Percentiles rank a stretch among this genome's conserved stretches.
Evolutionary conservation across 176 grass and related monocot genomes (phyloP).

Genomic region (Oryza officinalis): DNA sequence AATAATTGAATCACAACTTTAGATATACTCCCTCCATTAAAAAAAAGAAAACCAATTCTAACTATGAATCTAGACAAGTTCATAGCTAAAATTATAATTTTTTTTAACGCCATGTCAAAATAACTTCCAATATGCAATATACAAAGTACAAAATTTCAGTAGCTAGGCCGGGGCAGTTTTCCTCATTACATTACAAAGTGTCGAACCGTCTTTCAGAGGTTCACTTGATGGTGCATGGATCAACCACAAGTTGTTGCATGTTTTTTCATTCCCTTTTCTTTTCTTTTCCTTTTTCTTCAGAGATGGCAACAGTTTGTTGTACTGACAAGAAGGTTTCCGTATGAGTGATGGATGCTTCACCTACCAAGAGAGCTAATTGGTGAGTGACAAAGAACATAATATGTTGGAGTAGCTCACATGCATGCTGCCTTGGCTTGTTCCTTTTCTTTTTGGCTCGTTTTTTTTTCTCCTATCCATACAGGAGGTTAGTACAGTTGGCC

Average conservation of each 20-base stretch:
- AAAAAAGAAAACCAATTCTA: too few relatives aligned
- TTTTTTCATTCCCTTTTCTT: not conserved
- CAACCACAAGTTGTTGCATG: not conserved
- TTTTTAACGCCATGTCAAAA: not conserved
- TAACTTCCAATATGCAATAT: not conserved
- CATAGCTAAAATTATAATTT: too few relatives aligned
- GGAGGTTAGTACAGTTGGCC: conserved; percentile 16
- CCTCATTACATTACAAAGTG: not conserved
- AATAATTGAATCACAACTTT: not conserved
- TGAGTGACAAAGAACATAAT: not conserved
- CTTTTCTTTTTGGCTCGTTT: conserved; percentile 20
- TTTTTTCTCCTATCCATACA: conserved; percentile 10
- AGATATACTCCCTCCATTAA: not conserved
- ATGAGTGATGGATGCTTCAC: conserved; percentile 15
- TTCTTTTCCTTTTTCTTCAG: not conserved
- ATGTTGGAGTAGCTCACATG: conserved; percentile 26
- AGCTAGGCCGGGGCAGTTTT: not conserved
- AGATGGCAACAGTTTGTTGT: not conserved
- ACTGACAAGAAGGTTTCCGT: not conserved
- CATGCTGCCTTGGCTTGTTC: conserved; percentile 1
- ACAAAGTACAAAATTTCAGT: not conserved
- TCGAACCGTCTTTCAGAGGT: not conserved
- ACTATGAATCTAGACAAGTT: too few relatives aligned
- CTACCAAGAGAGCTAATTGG: not conserved
- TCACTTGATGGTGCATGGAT: not conserved